Evolutionary conservation across 257 asterid species (phyloP), one percentile per base, ranked within the genome.

Genomic region (Lycium ferocissimum): DNA sequence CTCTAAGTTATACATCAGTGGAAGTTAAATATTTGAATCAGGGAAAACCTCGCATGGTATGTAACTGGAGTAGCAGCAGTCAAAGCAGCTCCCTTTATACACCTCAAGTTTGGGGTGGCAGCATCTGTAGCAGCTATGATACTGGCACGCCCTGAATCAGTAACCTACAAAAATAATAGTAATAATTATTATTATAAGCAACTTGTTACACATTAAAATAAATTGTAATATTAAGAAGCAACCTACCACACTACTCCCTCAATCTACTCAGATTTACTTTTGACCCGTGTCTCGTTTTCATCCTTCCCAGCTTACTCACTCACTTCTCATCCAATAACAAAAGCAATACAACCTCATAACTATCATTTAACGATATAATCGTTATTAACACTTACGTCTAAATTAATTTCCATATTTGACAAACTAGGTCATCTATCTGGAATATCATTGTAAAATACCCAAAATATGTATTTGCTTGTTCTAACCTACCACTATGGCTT

Each of bases 51-150:
- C 82, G 97, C 86, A 86, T 93, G 93, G 85, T 92, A 95, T 80
- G 98, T 92, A 83, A 95, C 93, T 53, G 98, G 99, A 84, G 99
- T 94, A 66, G 98, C 97, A 51, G 99, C 98, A 86, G 98, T 98
- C 83, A 93, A 92, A 82, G 98, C 95, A 89, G 97, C 98, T 87
- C 99, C 91, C 86, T 96, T 95, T 69, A 94, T 96, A 82, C 95
- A 98, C 91, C 95, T 90, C 87, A 94, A 82, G 63, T 97, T 93
- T 15, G 98, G 99, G 63, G 95, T 93, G 84, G 99, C 92, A 26
- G 97, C 99, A 91, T 93, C 98, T 63, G 95, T 92, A 53, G 98
- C 98, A 33, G 97, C 98, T 89, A 94, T 88, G 40, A 96, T 88
- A 90, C 94, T 96, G 54, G 93, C 95, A 83, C 98, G 95, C 53